Base-by-base conservation (phyloP, 2,329 filamentous ascomycete genomes). In the Neurospora sp. region DNA sequence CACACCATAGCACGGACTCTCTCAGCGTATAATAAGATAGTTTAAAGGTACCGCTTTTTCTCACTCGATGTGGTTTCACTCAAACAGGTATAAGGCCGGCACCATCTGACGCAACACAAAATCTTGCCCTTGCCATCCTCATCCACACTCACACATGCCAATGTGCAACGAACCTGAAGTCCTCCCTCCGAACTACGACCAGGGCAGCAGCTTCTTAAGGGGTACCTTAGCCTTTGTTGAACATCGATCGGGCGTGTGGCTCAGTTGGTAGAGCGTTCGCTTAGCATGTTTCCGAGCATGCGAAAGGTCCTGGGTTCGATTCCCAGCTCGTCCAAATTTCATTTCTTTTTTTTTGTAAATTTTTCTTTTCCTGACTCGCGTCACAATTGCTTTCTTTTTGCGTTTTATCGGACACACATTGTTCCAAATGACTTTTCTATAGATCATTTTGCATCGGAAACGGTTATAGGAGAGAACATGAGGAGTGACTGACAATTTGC, bases 141-240 rank as follows among this genome's bases (percentile, higher is more conserved):
- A 3, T 43, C 40, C 40, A 8, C 28, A 33, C 28, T 33, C n/a
- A n/a, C n/a, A n/a, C n/a, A n/a, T n/a, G n/a, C 28, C 28, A 43
- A 10, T 8, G n/a, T 43, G 41, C 41, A 43, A 43, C 4, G 41
- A 10, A 19, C 2, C 41, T 0, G 28, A 43, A 43, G n/a, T 3
- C n/a, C 41, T 3, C 8, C 40, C 1, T n/a, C 17, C n/a, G 8
- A 10, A 11, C 8, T 10, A n/a, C 3, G 3, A n/a, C n/a, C 1
- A 4, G 0, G 2, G 17, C 17, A 10, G 3, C 17, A 8, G 8
- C 40, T 1, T 43, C 40, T 43, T 43, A 43, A n/a, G 8, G 2
- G 3, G 3, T 10, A 43, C 4, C 3, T 10, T 0, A 2, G 1
- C 3, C 6, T 4, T 1, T 2, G 17, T n/a, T 19, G 0, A 19